Conservation (phyloP, 2,329 filamentous ascomycete genomes). For the Talaromyces verruculosus region DNA sequence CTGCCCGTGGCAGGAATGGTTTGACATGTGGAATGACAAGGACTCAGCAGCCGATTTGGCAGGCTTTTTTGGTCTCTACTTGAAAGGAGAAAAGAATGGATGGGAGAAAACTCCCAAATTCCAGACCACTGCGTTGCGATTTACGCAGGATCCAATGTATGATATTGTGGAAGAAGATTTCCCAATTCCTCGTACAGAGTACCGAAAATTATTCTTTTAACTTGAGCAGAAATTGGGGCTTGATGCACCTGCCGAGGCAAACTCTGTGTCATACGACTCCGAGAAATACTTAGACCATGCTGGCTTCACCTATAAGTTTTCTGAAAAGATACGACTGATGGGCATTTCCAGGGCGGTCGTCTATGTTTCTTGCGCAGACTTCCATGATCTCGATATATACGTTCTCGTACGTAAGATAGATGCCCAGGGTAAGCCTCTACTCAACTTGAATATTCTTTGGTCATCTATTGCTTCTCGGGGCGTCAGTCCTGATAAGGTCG, state of each 20-base stretch:
- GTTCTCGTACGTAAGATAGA: constrained; percentile 48
- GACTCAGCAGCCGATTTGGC: constrained; percentile 7
- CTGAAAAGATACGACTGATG: constrained; percentile 38
- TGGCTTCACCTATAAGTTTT: constrained; percentile 41
- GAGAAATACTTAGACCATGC: constrained; percentile 24
- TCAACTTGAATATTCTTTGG: constrained; percentile 45
- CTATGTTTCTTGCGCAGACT: constrained; percentile 43
- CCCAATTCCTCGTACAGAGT: not conserved
- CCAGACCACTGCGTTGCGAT: not conserved
- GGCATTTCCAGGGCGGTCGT: constrained; percentile 47
- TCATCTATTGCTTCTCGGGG: constrained; percentile 20
- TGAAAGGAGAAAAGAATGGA: not conserved
- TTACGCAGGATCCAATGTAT: not conserved
- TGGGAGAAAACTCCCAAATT: not conserved
- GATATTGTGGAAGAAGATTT: not conserved
- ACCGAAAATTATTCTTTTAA: not conserved
- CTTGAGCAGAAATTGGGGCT: not conserved
- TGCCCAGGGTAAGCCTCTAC: constrained; percentile 41
- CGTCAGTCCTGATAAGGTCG: not conserved
- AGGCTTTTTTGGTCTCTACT: not conserved
- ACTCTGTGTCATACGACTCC: constrained; percentile 24
- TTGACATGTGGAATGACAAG: constrained; percentile 10
- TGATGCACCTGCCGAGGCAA: not conserved
- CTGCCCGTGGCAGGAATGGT: constrained; percentile 10
- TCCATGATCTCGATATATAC: constrained; percentile 48